A percentile compares a stretch with the other conserved stretches of the same genome.
phyloP scores from a whole-genome alignment of 176 grass and related monocot species.

The Oryza rufipogon region DNA sequence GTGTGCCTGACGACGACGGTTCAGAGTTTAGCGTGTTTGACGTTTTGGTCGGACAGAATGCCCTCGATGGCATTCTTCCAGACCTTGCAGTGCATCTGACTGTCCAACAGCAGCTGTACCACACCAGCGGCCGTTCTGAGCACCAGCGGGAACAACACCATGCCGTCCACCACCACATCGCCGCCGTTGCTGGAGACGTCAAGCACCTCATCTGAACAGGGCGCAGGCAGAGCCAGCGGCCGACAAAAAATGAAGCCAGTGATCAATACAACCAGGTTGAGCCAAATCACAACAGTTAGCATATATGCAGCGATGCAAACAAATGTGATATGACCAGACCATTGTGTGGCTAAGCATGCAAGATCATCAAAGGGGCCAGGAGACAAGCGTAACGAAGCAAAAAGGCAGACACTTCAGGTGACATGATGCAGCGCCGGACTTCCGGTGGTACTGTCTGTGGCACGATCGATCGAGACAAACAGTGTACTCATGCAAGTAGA shows the following conservation, averaged over 20 bases:
- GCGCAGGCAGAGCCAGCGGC: background rate
- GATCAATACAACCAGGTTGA: background rate
- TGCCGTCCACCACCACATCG: conserved; percentile 23
- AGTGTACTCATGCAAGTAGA: no score
- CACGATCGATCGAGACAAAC: no score
- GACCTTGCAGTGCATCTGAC: conserved; percentile 65
- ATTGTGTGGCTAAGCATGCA: no score
- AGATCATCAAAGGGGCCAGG: no score
- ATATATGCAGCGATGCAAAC: background rate
- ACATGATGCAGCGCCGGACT: no score
- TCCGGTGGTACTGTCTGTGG: no score
- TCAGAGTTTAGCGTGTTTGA: conserved; percentile 15
- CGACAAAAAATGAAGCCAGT: background rate
- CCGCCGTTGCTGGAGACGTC: background rate
- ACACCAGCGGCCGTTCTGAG: conserved; percentile 34
- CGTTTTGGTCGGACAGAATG: conserved; percentile 46
- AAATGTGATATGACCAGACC: no score
- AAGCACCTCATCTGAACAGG: background rate
- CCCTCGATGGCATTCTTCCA: conserved; percentile 66
- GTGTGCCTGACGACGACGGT: no score
- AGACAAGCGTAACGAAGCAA: no score
- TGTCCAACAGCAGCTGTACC: conserved; percentile 72
- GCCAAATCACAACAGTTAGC: background rate
- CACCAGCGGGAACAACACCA: background rate
- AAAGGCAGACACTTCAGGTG: no score